These are phyloP conservation scores for Cylindrodendrum hubeiense DNA, from an alignment of 2,329 filamentous ascomycete species.

Conservation along the genomic window DNA sequence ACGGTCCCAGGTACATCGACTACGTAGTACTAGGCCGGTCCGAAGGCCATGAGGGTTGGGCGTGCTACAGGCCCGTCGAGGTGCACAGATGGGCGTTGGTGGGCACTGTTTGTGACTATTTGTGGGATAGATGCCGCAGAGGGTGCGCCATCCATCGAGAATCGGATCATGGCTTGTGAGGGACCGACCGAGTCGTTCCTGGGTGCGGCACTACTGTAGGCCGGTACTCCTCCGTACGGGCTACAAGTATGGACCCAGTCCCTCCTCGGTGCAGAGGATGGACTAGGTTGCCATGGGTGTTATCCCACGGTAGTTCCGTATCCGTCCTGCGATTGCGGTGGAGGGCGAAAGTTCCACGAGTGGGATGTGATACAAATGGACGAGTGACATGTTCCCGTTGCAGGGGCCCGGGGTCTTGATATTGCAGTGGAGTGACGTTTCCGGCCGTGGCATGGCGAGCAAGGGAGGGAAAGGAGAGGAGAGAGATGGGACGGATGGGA, in stretches of 20 bases:
- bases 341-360: slow-evolving; percentile 12
- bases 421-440: slow-evolving; percentile 25
- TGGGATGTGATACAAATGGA: slow-evolving; percentile 5
- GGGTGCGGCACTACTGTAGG: neutral
- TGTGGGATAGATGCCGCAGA: no score
- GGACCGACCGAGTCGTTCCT: neutral
- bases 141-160: neutral
- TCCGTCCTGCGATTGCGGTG: neutral
- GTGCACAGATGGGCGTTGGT: slow-evolving; percentile 1
- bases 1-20: neutral
- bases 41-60: neutral
- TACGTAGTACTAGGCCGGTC: neutral
- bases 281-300: neutral
- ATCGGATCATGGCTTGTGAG: slow-evolving; percentile 13
- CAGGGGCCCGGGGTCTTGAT: slow-evolving; percentile 13
- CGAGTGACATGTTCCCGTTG: slow-evolving; percentile 2
- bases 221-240: neutral
- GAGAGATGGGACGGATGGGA: neutral
- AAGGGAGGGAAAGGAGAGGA: neutral
- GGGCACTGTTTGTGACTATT: neutral
- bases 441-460: neutral
- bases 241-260: no score
- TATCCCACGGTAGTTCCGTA: neutral
- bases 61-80: neutral
- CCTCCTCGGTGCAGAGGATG: slow-evolving; percentile 7